Evolutionary conservation across 2,329 filamentous ascomycete species (phyloP).

Genomic region (Aspergillus sp.): DNA sequence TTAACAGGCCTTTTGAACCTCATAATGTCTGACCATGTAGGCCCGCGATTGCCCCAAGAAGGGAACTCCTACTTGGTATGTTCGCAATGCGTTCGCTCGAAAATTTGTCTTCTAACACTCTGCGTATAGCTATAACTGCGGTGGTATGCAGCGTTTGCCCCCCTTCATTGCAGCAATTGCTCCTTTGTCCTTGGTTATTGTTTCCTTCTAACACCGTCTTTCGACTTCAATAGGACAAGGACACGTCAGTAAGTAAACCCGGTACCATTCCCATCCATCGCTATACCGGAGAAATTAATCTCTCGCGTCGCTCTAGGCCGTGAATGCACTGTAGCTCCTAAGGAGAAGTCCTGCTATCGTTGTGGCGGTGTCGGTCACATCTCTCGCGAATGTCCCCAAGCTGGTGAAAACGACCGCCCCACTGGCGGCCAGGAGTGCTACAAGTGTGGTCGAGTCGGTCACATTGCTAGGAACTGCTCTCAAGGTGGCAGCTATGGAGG

Average conservation of each 20-base stretch:
- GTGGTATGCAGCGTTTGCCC: constrained; percentile 56
- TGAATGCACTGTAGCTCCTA: constrained; percentile 85
- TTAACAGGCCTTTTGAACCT: constrained; percentile 12
- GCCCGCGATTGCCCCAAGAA: constrained; percentile 84
- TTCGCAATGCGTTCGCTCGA: constrained; percentile 16
- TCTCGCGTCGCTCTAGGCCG: constrained; percentile 58
- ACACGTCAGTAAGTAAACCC: constrained; percentile 68
- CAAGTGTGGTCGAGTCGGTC: constrained; percentile 95
- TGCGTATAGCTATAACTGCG: constrained; percentile 71
- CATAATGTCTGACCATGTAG: constrained; percentile 44
- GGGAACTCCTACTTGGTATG: constrained; percentile 78
- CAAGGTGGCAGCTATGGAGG: constrained; percentile 45
- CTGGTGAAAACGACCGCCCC: constrained; percentile 46
- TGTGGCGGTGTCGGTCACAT: constrained; percentile 82
- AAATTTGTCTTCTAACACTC: constrained; percentile 10
- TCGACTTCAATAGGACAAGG: constrained; percentile 54
- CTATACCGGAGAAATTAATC: constrained; percentile 2
- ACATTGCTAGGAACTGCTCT: constrained; percentile 76
- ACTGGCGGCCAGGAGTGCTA: constrained; percentile 75
- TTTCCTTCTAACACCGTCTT: constrained; percentile 22
- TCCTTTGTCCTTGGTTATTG: not conserved
- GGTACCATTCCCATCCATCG: constrained; percentile 1
- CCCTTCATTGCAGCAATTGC: not conserved
- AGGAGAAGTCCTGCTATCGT: constrained; percentile 72
- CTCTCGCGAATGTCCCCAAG: constrained; percentile 70